Conservation (phyloP, 495 filamentous ascomycete species). For the Clavariopsis aquatica region DNA sequence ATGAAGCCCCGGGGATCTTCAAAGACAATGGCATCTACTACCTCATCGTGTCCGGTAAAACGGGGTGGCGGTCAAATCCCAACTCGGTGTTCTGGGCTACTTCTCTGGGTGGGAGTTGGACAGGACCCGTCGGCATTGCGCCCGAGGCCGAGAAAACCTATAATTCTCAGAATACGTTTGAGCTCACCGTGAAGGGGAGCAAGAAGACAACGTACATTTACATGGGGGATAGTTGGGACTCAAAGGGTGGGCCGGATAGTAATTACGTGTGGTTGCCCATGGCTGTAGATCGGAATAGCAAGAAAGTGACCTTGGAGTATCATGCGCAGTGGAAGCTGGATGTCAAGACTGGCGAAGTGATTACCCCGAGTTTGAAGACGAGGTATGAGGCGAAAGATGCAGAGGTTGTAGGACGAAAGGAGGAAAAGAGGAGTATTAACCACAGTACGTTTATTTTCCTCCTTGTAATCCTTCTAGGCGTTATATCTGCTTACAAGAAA, state of each 20-base stretch:
- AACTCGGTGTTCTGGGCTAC: constrained; percentile 43
- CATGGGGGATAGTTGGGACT: constrained; percentile 52
- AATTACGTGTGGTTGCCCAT: constrained; percentile 51
- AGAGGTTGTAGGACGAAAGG: constrained; percentile 36
- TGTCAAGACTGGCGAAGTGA: constrained; percentile 47
- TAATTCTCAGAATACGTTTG: constrained; percentile 51
- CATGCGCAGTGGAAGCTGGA: constrained; percentile 52
- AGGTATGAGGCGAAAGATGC: constrained; percentile 45
- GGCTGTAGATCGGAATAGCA: constrained; percentile 43
- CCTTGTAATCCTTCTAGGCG: constrained; percentile 9
- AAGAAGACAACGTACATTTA: constrained; percentile 50
- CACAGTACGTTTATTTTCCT: constrained; percentile 28
- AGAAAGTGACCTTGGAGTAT: constrained; percentile 47
- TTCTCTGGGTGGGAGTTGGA: constrained; percentile 46
- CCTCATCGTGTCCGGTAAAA: constrained; percentile 51
- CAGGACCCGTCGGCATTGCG: constrained; percentile 47
- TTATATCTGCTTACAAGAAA: not conserved
- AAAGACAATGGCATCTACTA: constrained; percentile 49
- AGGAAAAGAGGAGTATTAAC: constrained; percentile 33
- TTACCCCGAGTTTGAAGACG: constrained; percentile 39
- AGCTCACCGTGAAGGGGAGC: constrained; percentile 48
- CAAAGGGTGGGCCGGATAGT: constrained; percentile 43
- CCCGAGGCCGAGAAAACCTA: constrained; percentile 50
- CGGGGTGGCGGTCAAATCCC: constrained; percentile 49
- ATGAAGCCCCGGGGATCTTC: constrained; percentile 51